Base-by-base conservation (phyloP, 805 yeast genomes). In the Cyberlindnera sargentensis region DNA sequence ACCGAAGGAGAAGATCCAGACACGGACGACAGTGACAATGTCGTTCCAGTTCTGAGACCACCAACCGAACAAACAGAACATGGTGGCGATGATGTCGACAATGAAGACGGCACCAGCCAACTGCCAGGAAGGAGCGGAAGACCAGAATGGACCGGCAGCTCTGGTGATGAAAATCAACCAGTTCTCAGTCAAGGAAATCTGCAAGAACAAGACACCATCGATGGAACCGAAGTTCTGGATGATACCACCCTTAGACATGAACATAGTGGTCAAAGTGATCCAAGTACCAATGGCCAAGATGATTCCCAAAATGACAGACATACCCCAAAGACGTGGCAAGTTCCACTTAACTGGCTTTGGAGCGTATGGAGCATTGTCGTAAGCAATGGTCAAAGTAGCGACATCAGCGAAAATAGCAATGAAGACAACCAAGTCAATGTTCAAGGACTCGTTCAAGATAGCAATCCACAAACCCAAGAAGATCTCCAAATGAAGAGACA, bases 121-220 rank as follows among this genome's bases (percentile, higher is more conserved):
- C 77, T 88, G 95, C 96, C 96, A 89, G 40, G 96, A 89, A 75
- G 96, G 96, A 47, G 76, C 62, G 38, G 96, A 87, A 48, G 96
- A 84, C 96, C 96, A 89, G 93, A 89, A 89, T 65, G 96, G 96
- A 76, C 96, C 96, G 68, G 80, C 84, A 65, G 96, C 95, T 78
- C 96, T 83, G 63, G 96, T 88, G 66, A 89, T 76, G 85, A 88
- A 88, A 76, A 88, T 88, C 71, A 88, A 82, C 96, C 96, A 88
- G 77, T 89, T 88, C 77, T 88, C 96, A 68, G 96, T 87, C 67
- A 88, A 80, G 47, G 96, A 85, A 64, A 88, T 88, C 75, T 88
- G 88, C 74, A 88, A 79, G 84, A 88, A 88, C 72, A 88, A 73
- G 63, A 89, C 84, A 80, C 96, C 93, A 64, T 88, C 96, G 57